Evolutionary conservation across 108 stramenopile genomes (phyloP).

Genomic region (Discostella pseudostelligera): DNA sequence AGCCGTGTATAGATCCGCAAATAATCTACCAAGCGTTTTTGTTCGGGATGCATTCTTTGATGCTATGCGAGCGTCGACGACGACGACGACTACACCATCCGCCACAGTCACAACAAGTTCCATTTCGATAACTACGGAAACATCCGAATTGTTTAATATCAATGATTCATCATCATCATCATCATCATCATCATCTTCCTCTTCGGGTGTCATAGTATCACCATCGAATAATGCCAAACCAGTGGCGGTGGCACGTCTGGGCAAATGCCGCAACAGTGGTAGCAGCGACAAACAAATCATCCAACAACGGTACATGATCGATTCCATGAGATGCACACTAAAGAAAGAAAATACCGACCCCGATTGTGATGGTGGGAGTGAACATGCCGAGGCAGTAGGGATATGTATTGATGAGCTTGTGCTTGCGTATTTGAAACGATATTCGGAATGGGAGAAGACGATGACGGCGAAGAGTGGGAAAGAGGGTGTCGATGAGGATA

Average conservation of each 20-base stretch:
- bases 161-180: neutral
- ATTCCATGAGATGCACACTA: slow-evolving; percentile 70
- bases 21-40: slow-evolving; percentile 79
- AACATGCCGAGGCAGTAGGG: slow-evolving; percentile 75
- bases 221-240: slow-evolving; percentile 37
- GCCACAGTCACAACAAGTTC: neutral
- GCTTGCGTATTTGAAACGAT: slow-evolving; percentile 37
- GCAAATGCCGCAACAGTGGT: neutral
- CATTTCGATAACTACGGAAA: slow-evolving; percentile 12
- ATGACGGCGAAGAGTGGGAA: slow-evolving; percentile 3
- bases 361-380: slow-evolving; percentile 79
- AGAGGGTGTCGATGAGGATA: neutral
- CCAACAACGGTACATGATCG: slow-evolving; percentile 51
- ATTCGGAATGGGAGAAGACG: slow-evolving; percentile 33
- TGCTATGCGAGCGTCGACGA: slow-evolving; percentile 70
- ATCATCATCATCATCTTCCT: neutral
- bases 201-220: neutral
- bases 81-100: slow-evolving; percentile 8
- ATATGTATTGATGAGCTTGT: slow-evolving; percentile 76
- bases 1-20: slow-evolving; percentile 74
- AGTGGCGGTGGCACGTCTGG: slow-evolving; percentile 72
- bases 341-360: slow-evolving; percentile 75
- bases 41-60: slow-evolving; percentile 76
- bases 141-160: neutral
- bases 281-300: slow-evolving; percentile 34